phyloP scores from a whole-genome alignment of 2,329 filamentous ascomycete species.

The Rhynchosporium secalis region DNA sequence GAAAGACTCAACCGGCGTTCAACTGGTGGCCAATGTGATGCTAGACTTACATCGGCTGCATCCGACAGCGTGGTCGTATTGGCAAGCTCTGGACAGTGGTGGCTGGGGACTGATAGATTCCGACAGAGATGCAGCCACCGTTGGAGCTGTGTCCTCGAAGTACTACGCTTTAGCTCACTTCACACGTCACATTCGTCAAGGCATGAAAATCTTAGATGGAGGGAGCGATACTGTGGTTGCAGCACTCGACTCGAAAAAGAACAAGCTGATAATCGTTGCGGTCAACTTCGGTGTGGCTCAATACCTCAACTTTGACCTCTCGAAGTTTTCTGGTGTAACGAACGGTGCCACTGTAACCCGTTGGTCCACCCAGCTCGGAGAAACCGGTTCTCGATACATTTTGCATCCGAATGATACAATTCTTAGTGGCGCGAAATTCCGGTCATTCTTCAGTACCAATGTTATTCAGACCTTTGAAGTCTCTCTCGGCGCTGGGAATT shows the following conservation, averaged over 20 bases:
- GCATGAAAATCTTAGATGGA: neutral
- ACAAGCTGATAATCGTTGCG: neutral
- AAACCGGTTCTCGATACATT: neutral
- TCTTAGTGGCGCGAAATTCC: conserved; percentile 39
- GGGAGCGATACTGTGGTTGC: neutral
- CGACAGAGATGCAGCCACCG: neutral
- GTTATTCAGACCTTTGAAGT: too few relatives aligned
- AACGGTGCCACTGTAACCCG: neutral
- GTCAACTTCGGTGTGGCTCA: neutral
- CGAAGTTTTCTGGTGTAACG: neutral
- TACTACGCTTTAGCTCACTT: neutral
- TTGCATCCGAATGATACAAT: neutral
- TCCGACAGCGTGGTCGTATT: neutral
- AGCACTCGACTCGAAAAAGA: neutral
- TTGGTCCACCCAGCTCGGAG: neutral
- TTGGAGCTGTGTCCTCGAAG: neutral
- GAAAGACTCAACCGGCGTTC: neutral
- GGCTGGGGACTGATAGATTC: neutral
- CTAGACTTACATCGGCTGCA: neutral
- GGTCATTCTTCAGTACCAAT: too few relatives aligned
- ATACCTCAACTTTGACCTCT: neutral
- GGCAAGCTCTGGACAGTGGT: neutral
- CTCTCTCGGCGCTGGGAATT: too few relatives aligned
- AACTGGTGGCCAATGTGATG: neutral
- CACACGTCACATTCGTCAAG: neutral